Evolutionary conservation across 129 eudicot species (phyloP).

Genomic region (Silybum marianum): DNA sequence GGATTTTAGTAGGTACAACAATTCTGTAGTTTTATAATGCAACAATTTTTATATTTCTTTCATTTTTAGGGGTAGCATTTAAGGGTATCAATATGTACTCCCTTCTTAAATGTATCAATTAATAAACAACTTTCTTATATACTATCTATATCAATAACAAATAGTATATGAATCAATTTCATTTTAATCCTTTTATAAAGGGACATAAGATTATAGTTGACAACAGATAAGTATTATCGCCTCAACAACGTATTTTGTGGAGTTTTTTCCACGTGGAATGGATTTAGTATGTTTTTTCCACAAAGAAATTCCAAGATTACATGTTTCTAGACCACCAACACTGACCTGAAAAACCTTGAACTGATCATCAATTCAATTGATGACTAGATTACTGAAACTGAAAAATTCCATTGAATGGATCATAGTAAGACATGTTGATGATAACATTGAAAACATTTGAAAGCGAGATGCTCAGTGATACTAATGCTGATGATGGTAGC

Average conservation of each 20-base stretch:
- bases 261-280: background rate
- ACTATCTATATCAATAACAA: too few relatives aligned
- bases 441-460: background rate
- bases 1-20: background rate
- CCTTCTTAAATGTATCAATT: background rate
- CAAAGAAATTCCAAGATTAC: background rate
- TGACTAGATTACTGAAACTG: background rate
- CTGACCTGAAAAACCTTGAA: background rate
- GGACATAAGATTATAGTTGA: background rate
- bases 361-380: background rate
- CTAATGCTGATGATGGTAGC: background rate
- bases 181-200: background rate
- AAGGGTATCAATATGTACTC: constrained; percentile 4
- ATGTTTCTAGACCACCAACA: background rate
- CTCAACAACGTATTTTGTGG: background rate
- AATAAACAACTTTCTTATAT: background rate
- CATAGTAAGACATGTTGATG: background rate
- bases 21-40: background rate
- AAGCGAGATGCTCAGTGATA: background rate
- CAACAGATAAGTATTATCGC: background rate
- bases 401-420: background rate
- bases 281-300: background rate
- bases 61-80: background rate
- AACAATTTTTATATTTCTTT: background rate
- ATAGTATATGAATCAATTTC: background rate